These are phyloP conservation scores for Starmerella stigmatis DNA, from an alignment of 805 yeast genomes.

Conservation along the genomic window DNA sequence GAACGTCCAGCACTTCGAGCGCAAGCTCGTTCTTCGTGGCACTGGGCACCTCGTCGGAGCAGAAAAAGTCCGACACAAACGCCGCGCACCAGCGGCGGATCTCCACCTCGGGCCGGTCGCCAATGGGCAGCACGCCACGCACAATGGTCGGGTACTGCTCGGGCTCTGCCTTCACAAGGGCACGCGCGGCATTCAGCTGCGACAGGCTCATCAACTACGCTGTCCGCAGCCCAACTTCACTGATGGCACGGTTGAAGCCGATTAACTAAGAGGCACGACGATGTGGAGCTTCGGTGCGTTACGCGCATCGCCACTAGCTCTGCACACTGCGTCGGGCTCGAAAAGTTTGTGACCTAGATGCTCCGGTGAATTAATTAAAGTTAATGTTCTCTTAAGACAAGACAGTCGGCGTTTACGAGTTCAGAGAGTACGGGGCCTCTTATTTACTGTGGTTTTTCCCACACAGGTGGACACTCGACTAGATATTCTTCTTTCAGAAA, in stretches of 20 bases:
- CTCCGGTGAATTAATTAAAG: no score
- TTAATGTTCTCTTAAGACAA: no score
- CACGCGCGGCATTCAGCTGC: slow-evolving; percentile 32
- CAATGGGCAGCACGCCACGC: slow-evolving; percentile 31
- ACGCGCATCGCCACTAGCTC: not conserved
- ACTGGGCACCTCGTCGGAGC: slow-evolving; percentile 24
- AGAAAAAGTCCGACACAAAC: slow-evolving; percentile 33
- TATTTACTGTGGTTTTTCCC: no score
- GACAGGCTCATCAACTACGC: slow-evolving; percentile 24
- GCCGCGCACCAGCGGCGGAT: slow-evolving; percentile 32
- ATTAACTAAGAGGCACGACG: not conserved
- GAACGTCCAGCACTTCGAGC: slow-evolving; percentile 26
- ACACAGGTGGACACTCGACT: no score
- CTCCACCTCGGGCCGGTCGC: slow-evolving; percentile 28
- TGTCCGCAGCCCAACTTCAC: not conserved
- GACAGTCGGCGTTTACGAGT: no score
- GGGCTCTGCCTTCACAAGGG: slow-evolving; percentile 30
- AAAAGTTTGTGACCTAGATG: no score
- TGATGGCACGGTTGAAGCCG: not conserved
- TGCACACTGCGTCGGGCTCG: no score
- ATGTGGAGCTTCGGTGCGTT: no score
- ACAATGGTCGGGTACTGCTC: slow-evolving; percentile 32
- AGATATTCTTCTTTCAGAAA: no score
- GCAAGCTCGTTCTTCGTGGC: slow-evolving; percentile 25
- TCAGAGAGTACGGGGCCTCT: no score